Percentiles rank a stretch among this genome's conserved stretches.
These are phyloP conservation scores for Microbotryum scabiosae DNA, from an alignment of 1,284 basidiomycete species.

Conservation along the genomic window DNA sequence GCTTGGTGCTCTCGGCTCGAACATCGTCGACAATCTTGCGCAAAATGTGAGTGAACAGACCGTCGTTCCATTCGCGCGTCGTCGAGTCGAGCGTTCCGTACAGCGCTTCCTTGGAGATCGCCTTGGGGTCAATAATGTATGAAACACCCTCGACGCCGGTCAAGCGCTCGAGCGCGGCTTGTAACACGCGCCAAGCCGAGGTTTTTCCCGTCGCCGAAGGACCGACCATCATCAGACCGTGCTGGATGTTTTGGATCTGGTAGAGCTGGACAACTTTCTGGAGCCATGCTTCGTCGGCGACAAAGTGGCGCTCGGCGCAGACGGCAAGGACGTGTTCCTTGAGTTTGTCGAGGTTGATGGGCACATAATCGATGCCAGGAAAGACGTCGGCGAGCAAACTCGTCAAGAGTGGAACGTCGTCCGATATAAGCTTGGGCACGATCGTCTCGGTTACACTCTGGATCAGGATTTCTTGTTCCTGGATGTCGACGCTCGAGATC, in stretches of 20 bases:
- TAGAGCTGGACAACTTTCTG: slow-evolving; percentile 96
- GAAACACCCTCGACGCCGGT: slow-evolving; percentile 87
- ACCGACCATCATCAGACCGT: slow-evolving; percentile 99
- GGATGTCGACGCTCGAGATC: slow-evolving; percentile 52
- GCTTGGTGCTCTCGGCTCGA: slow-evolving; percentile 89
- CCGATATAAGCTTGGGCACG: slow-evolving; percentile 94
- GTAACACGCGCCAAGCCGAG: slow-evolving; percentile 89
- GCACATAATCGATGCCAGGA: slow-evolving; percentile 85
- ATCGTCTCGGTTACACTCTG: slow-evolving; percentile 99
- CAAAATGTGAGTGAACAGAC: slow-evolving; percentile 93
- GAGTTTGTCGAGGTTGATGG: slow-evolving; percentile 78
- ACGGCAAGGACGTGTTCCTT: slow-evolving; percentile 76
- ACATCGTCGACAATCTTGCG: slow-evolving; percentile 98
- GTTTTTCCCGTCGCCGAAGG: slow-evolving; percentile 96
- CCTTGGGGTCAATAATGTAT: slow-evolving; percentile 98
- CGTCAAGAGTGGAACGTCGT: slow-evolving; percentile 88
- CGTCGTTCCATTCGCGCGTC: slow-evolving; percentile 99
- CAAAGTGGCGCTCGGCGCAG: slow-evolving; percentile 74
- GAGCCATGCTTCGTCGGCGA: slow-evolving; percentile 82
- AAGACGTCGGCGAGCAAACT: slow-evolving; percentile 93
- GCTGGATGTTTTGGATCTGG: slow-evolving; percentile 98
- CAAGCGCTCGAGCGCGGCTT: slow-evolving; percentile 80
- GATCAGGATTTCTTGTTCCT: slow-evolving; percentile 94
- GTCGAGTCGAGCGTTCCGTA: slow-evolving; percentile 97
- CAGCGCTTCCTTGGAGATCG: slow-evolving; percentile 94